Evolutionary conservation across 1,284 basidiomycete species (phyloP).

Genomic region (Rhizoctonia solani): DNA sequence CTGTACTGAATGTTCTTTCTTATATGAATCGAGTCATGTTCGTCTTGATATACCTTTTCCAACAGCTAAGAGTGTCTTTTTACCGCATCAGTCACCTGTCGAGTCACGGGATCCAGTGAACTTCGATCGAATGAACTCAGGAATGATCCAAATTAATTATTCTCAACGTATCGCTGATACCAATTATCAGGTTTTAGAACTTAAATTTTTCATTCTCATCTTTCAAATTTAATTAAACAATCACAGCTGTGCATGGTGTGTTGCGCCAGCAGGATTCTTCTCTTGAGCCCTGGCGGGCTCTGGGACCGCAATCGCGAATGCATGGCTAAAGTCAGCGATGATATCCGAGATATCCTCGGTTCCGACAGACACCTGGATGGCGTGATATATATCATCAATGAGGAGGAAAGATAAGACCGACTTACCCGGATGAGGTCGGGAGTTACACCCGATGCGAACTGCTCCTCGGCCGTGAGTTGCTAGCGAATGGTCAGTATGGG

Average conservation of each 20-base stretch:
- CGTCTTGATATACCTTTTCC: too few relatives aligned
- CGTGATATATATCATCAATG: background rate
- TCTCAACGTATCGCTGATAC: too few relatives aligned
- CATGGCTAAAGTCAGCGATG: slow-evolving; percentile 80
- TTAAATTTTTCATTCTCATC: background rate
- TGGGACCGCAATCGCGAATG: slow-evolving; percentile 47
- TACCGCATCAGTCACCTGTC: too few relatives aligned
- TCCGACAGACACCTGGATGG: slow-evolving; percentile 65
- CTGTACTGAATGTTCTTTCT: too few relatives aligned
- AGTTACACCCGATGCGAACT: slow-evolving; percentile 71
- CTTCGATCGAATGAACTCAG: too few relatives aligned
- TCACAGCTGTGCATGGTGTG: background rate
- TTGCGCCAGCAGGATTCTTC: background rate
- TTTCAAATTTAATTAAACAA: background rate
- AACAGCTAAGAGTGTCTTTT: too few relatives aligned
- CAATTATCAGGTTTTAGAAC: too few relatives aligned
- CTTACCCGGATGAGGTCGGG: slow-evolving; percentile 78
- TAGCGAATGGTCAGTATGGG: background rate
- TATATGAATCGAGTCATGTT: too few relatives aligned
- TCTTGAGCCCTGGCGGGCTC: slow-evolving; percentile 14
- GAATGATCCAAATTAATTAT: too few relatives aligned
- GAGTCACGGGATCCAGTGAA: too few relatives aligned
- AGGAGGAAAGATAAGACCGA: slow-evolving; percentile 33
- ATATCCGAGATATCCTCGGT: slow-evolving; percentile 86
- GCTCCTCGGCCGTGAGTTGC: slow-evolving; percentile 73